These are phyloP conservation scores for Saccharomyces kudriavzevii DNA, from an alignment of 805 yeast species.

Conservation along the genomic window DNA sequence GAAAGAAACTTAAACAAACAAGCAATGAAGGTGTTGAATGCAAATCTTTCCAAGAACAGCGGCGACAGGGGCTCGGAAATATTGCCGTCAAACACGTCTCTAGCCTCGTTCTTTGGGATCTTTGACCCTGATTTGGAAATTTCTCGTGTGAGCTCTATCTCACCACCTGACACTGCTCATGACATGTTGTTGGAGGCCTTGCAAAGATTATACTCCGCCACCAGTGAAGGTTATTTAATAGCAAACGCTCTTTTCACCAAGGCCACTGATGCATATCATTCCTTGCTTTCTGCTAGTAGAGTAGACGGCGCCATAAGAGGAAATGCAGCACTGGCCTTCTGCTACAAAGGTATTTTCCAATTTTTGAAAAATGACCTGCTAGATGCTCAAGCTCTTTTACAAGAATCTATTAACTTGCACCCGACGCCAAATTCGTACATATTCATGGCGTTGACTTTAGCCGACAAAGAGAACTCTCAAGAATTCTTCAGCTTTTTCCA, in stretches of 20 bases:
- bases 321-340: slow-evolving; percentile 64
- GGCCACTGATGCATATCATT: slow-evolving; percentile 43
- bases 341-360: slow-evolving; percentile 73
- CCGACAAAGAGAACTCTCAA: slow-evolving; percentile 69
- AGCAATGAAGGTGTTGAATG: slow-evolving; percentile 62
- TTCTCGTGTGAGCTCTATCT: slow-evolving; percentile 42
- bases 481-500: slow-evolving; percentile 65
- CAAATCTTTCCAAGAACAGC: slow-evolving; percentile 28
- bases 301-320: slow-evolving; percentile 25
- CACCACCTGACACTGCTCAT: slow-evolving; percentile 52
- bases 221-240: slow-evolving; percentile 31
- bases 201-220: slow-evolving; percentile 40
- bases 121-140: slow-evolving; percentile 48
- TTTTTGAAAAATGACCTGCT: slow-evolving; percentile 71
- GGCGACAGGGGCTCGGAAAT: slow-evolving; percentile 34
- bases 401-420: slow-evolving; percentile 52
- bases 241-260: slow-evolving; percentile 42
- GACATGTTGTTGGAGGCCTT: slow-evolving; percentile 55
- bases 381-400: slow-evolving; percentile 55
- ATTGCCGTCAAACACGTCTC: slow-evolving; percentile 76
- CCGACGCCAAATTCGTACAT: slow-evolving; percentile 81
- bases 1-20: slow-evolving; percentile 81
- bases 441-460: slow-evolving; percentile 70
- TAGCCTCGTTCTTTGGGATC: slow-evolving; percentile 81
- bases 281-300: slow-evolving; percentile 18